phyloP scores from a whole-genome alignment of 2,329 filamentous ascomycete genomes.

The Aspergillus sp. region DNA sequence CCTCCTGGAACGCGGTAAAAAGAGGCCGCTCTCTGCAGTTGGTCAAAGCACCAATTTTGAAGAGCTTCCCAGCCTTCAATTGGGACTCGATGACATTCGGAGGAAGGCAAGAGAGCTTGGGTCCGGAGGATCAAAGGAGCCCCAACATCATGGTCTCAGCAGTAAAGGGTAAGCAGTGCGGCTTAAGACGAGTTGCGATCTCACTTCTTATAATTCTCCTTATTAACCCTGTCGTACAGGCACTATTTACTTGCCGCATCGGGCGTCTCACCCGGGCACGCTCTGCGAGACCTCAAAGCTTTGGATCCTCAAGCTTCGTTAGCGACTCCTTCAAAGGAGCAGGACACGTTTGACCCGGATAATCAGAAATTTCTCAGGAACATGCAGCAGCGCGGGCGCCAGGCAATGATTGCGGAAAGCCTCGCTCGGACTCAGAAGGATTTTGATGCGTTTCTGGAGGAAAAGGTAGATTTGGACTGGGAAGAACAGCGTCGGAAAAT shows the following conservation, averaged over 20 bases:
- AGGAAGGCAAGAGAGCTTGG: conserved; percentile 75
- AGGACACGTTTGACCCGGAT: conserved; percentile 52
- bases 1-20: conserved; percentile 62
- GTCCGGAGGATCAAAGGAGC: conserved; percentile 56
- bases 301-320: conserved; percentile 68
- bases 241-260: conserved; percentile 93
- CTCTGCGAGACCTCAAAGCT: conserved; percentile 80
- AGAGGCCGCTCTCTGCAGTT: conserved; percentile 67
- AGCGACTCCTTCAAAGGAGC: conserved; percentile 29
- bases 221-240: conserved; percentile 42
- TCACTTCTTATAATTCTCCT: too few species aligned
- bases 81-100: conserved; percentile 85
- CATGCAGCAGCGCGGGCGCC: conserved; percentile 83
- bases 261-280: conserved; percentile 82
- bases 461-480: conserved; percentile 94
- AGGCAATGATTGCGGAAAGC: conserved; percentile 90
- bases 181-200: background rate
- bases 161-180: conserved; percentile 53
- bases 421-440: conserved; percentile 84
- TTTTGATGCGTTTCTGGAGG: conserved; percentile 91
- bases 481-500: conserved; percentile 89
- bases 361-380: conserved; percentile 75
- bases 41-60: conserved; percentile 57
- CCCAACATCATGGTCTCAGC: conserved; percentile 42
- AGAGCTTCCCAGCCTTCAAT: conserved; percentile 83